Evolutionary conservation across 345 rosid genomes (phyloP).

Genomic region (Lepidium aucheri): DNA sequence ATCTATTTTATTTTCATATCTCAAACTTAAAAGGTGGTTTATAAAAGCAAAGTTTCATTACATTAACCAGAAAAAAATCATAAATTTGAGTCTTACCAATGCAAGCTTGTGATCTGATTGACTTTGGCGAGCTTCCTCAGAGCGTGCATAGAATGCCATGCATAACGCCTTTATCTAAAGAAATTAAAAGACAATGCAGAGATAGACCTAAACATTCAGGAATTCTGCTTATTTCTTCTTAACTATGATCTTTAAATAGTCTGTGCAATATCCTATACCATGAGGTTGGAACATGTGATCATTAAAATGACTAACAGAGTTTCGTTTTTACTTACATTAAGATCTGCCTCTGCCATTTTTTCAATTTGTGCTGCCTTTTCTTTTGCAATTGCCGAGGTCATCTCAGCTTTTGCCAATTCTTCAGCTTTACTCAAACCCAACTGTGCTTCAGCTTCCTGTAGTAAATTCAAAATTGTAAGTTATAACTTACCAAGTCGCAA

Average conservation of each 20-base stretch:
- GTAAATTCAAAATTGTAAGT: constrained; percentile 11
- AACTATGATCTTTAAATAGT: not conserved
- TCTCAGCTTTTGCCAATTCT: constrained; percentile 79
- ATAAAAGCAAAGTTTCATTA: not conserved
- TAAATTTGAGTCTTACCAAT: constrained; percentile 40
- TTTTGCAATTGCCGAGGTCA: constrained; percentile 53
- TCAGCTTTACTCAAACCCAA: constrained; percentile 41
- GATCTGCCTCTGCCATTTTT: constrained; percentile 84
- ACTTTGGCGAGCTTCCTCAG: constrained; percentile 86
- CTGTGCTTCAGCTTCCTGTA: constrained; percentile 74
- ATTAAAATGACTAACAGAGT: not conserved
- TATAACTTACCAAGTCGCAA: constrained; percentile 8
- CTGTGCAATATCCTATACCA: not conserved
- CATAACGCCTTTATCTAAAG: constrained; percentile 74
- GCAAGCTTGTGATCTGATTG: constrained; percentile 95
- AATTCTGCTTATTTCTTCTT: not conserved
- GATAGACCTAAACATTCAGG: not conserved
- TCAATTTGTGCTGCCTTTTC: constrained; percentile 89
- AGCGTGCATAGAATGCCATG: constrained; percentile 93
- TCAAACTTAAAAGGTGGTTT: constrained; percentile 15
- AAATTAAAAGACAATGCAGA: not conserved
- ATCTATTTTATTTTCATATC: not conserved
- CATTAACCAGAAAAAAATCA: not conserved
- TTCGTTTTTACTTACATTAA: constrained; percentile 49
- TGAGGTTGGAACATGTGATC: not conserved